These are phyloP conservation scores for Ceratocystiopsis minuta DNA, from an alignment of 2,329 filamentous ascomycete genomes.

Conservation along the genomic window DNA sequence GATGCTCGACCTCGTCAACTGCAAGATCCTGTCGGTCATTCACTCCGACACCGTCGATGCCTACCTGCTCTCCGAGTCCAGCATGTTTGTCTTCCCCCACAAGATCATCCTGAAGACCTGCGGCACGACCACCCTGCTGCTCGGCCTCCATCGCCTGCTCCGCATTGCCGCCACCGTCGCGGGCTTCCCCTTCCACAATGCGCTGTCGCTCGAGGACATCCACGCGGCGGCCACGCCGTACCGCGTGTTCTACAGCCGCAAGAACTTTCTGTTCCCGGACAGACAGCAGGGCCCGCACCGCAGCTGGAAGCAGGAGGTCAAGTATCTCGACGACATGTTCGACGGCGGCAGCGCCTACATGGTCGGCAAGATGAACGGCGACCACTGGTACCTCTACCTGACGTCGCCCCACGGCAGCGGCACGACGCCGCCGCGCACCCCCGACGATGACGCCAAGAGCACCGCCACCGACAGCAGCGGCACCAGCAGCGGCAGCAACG, in stretches of 20 bases:
- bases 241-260: slow-evolving; percentile 95
- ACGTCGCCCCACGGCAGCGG: slow-evolving; percentile 44
- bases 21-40: slow-evolving; percentile 89
- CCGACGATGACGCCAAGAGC: slow-evolving; percentile 27
- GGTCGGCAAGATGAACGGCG: slow-evolving; percentile 99
- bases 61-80: slow-evolving; percentile 93
- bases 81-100: slow-evolving; percentile 99
- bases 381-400: slow-evolving; percentile 97
- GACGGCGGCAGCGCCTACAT: slow-evolving; percentile 90
- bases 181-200: slow-evolving; percentile 71
- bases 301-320: slow-evolving; percentile 94
- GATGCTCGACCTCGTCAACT: slow-evolving; percentile 96
- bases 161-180: slow-evolving; percentile 78
- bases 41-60: slow-evolving; percentile 89
- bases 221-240: slow-evolving; percentile 71
- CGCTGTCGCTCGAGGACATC: slow-evolving; percentile 45
- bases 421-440: slow-evolving; percentile 67
- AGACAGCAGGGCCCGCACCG: slow-evolving; percentile 86
- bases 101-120: slow-evolving; percentile 98
- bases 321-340: slow-evolving; percentile 81
- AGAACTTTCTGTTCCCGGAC: slow-evolving; percentile 94
- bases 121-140: slow-evolving; percentile 83
- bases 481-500: slow-evolving; percentile 12
- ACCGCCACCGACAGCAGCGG: background rate
- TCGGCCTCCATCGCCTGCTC: slow-evolving; percentile 75